Evolutionary conservation across 179 eudicot genomes (phyloP), one percentile per base, ranked within the genome.

Genomic region (Pouteria campechiana): DNA sequence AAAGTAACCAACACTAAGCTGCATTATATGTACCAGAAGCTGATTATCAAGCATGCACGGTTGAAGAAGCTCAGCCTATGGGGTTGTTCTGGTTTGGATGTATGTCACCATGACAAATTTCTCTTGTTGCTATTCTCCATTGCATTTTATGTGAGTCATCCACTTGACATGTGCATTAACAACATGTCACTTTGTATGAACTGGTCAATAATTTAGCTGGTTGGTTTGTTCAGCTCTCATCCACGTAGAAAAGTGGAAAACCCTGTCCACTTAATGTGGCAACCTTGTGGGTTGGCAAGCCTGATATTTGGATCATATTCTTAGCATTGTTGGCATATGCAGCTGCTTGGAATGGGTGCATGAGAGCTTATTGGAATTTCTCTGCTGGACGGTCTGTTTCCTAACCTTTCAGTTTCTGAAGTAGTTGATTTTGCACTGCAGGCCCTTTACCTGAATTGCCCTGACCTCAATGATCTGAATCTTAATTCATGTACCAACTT

Each of bases 61-160:
- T 60, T 90, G 51, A 82, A 60, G 69, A 90, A 79, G 52, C 71
- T 90, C 54, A 90, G 98, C 72, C 64, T 90, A 61, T 90, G 96
- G 98, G 98, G 98, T 25, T 90, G 98, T 57, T 87, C 96, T 48
- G 90, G 94, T 60, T 78, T 87, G 62, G 94, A 90, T 65, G 98
- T 90, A 68, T 86, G 96, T n/a, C n/a, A n/a, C n/a, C n/a, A n/a
- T n/a, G n/a, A n/a, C n/a, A n/a, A n/a, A n/a, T n/a, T n/a, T n/a
- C n/a, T n/a, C n/a, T n/a, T n/a, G n/a, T n/a, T n/a, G n/a, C n/a
- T n/a, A 52, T 43, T 37, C 37, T 52, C 17, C 29, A 44, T 45
- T 33, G 15, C 32, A 24, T 8, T 14, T 23, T 17, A 7, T 13
- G 27, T 10, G 22, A 34, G 6, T 2, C 0, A 12, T 46, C 33